Evolutionary conservation across 2,329 filamentous ascomycete genomes (phyloP).

Genomic region (Epichloe aotearoae): DNA sequence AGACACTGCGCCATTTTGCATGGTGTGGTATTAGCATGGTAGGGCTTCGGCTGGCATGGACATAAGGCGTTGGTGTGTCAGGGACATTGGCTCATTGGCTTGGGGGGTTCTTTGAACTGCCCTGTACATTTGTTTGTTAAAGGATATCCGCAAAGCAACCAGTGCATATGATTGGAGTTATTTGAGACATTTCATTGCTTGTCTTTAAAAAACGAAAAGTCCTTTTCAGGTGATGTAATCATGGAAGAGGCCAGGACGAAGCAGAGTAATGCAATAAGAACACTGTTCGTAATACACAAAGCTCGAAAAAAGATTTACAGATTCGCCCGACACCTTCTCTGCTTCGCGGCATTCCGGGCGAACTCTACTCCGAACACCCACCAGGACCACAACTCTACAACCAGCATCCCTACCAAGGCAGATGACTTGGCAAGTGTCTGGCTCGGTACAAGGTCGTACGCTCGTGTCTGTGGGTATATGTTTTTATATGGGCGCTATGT

Average conservation of each 20-base stretch:
- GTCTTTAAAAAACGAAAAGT: neutral
- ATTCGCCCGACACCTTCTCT: too few species aligned
- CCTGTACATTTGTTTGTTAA: slow-evolving; percentile 1
- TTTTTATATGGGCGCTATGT: neutral
- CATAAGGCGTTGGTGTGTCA: slow-evolving; percentile 15
- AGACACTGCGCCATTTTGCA: slow-evolving; percentile 9
- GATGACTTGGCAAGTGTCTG: too few species aligned
- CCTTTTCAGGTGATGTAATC: neutral
- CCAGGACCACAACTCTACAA: too few species aligned
- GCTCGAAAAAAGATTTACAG: too few species aligned
- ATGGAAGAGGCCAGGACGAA: neutral
- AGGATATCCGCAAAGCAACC: neutral
- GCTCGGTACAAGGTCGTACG: too few species aligned
- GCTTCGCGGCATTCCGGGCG: too few species aligned
- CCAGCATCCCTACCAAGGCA: too few species aligned
- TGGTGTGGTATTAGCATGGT: slow-evolving; percentile 12
- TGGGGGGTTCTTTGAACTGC: neutral
- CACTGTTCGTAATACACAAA: neutral
- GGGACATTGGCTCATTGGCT: neutral
- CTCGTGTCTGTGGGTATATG: too few species aligned
- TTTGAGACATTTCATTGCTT: neutral
- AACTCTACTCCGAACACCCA: too few species aligned
- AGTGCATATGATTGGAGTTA: slow-evolving; percentile 10
- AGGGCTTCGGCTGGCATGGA: slow-evolving; percentile 10
- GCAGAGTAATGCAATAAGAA: neutral